phyloP scores from a whole-genome alignment of 371 early-diverging fungal genomes.

The Circinella minor region DNA sequence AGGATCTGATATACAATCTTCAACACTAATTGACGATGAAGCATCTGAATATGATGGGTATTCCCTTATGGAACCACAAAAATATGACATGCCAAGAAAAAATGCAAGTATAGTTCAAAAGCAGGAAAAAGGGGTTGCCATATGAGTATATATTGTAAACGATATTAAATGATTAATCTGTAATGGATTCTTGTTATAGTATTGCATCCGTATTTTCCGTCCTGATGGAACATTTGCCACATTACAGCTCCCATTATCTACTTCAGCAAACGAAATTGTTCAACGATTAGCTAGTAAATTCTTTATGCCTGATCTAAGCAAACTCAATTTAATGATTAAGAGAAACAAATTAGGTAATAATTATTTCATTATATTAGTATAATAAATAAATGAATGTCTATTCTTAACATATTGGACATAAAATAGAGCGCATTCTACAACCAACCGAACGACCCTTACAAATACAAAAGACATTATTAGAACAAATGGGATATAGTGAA shows the following conservation, averaged over 20 bases:
- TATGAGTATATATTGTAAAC: no score
- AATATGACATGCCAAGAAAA: constrained; percentile 34
- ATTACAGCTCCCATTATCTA: constrained; percentile 65
- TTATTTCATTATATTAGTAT: no score
- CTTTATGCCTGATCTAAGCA: constrained; percentile 75
- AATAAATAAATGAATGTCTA: no score
- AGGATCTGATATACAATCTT: constrained; percentile 20
- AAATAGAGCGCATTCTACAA: constrained; percentile 66
- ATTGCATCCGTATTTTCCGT: constrained; percentile 67
- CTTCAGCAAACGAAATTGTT: constrained; percentile 75
- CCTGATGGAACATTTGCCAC: constrained; percentile 82
- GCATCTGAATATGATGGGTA: constrained; percentile 46
- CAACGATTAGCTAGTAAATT: constrained; percentile 76
- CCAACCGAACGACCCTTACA: constrained; percentile 74
- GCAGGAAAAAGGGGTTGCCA: not conserved
- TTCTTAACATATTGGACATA: no score
- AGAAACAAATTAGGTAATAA: constrained; percentile 59
- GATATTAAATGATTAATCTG: no score
- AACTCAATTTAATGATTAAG: constrained; percentile 70
- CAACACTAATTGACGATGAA: constrained; percentile 30
- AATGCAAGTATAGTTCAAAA: constrained; percentile 26
- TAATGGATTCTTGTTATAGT: constrained; percentile 24
- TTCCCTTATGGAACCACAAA: constrained; percentile 32
- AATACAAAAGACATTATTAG: constrained; percentile 69
- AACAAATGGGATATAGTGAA: constrained; percentile 82